These are phyloP conservation scores for Cicer arietinum DNA, from an alignment of 306 rosid genomes.

Conservation along the genomic window DNA sequence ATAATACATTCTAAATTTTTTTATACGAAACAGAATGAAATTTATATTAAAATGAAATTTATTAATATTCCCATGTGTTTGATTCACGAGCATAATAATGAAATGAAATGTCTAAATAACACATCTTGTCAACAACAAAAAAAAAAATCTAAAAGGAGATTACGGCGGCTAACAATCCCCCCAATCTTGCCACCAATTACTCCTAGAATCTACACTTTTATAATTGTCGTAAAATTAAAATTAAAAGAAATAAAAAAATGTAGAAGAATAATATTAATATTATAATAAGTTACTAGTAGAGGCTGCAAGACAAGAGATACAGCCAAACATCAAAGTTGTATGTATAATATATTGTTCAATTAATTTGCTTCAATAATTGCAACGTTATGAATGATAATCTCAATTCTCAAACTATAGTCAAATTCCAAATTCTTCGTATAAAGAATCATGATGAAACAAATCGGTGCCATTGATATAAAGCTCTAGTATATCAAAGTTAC, in stretches of 20 bases:
- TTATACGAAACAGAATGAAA: too few species aligned
- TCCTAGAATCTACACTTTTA: slow-evolving; percentile 54
- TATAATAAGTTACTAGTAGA: not conserved
- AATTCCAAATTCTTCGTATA: slow-evolving; percentile 37
- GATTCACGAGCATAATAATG: not conserved
- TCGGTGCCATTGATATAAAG: not conserved
- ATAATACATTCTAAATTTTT: too few species aligned
- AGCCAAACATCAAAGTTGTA: slow-evolving; percentile 27
- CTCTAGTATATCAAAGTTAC: slow-evolving; percentile 22
- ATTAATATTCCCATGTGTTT: too few species aligned
- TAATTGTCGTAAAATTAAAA: slow-evolving; percentile 19
- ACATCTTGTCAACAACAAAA: slow-evolving; percentile 15
- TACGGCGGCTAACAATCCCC: slow-evolving; percentile 75
- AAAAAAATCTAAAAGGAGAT: slow-evolving; percentile 41
- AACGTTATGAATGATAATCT: slow-evolving; percentile 30
- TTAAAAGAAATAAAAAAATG: not conserved
- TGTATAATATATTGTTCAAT: slow-evolving; percentile 20
- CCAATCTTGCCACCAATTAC: slow-evolving; percentile 89
- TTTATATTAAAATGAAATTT: too few species aligned
- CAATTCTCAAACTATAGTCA: slow-evolving; percentile 40
- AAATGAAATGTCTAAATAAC: slow-evolving; percentile 1
- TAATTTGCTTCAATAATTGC: slow-evolving; percentile 30
- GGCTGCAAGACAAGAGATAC: slow-evolving; percentile 34
- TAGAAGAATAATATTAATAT: slow-evolving; percentile 6
- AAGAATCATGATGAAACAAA: slow-evolving; percentile 4